A percentile compares a stretch with the other conserved stretches of the same genome.
Evolutionary conservation across 768 basidiomycete species (phyloP).

Genomic region (Mycena amicta): DNA sequence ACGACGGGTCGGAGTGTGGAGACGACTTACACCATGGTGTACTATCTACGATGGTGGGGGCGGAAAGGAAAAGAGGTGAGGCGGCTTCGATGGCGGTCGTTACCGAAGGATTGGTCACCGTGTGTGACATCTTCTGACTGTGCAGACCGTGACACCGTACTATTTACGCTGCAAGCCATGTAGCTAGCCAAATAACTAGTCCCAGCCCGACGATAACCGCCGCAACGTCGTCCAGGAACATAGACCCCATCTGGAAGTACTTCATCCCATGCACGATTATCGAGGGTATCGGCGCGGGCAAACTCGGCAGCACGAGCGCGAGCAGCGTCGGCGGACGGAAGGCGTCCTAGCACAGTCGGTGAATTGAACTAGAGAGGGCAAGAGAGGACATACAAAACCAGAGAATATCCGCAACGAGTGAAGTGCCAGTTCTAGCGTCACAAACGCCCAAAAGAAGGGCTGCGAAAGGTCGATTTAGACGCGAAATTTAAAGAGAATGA

Average conservation of each 20-base stretch:
- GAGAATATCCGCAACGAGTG: constrained; percentile 75
- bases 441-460: constrained; percentile 86
- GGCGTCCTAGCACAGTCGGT: constrained; percentile 45
- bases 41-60: constrained; percentile 50
- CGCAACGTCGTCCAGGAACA: constrained; percentile 73
- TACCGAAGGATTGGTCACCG: background rate
- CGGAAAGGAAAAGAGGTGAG: constrained; percentile 14
- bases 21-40: constrained; percentile 68
- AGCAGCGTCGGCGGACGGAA: constrained; percentile 63
- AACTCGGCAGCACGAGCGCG: constrained; percentile 59
- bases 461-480: constrained; percentile 30
- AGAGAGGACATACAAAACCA: constrained; percentile 55
- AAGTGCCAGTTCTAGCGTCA: constrained; percentile 67
- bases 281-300: constrained; percentile 66
- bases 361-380: background rate
- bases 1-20: background rate
- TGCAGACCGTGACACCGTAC: background rate
- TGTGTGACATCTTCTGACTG: background rate
- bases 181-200: constrained; percentile 57
- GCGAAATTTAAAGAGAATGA: no score
- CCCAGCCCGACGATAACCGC: constrained; percentile 74
- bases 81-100: constrained; percentile 5
- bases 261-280: constrained; percentile 64
- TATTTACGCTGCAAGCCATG: constrained; percentile 43
- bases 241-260: constrained; percentile 68